Evolutionary conservation across 768 basidiomycete species (phyloP), one percentile per base, ranked within the genome.

Genomic region (Fomitopsis serialis): DNA sequence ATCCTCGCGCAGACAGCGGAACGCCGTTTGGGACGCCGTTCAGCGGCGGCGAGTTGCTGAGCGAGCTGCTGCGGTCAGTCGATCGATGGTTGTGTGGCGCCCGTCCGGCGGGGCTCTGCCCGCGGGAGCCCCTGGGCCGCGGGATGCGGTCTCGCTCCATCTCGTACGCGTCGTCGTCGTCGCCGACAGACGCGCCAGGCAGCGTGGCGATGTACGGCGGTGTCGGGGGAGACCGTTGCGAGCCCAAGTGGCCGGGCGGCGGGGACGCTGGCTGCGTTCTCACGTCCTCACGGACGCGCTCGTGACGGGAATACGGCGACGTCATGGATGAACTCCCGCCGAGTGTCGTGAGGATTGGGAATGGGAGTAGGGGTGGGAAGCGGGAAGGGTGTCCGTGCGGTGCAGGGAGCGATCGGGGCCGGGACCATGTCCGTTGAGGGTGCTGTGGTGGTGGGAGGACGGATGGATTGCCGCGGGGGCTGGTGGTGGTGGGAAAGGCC

Each of bases 171-270:
- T 49, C 60, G 10, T 61, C 61, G 2, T 63, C 62, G 52, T 69
- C 67, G 49, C 64, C 25, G 35, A 53, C 55, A 48, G 55, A 59
- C 23, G 61, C 58, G 19, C 54, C 56, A 1, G 61, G 63, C 7
- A 63, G 57, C 13, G 63, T 63, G 6, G 62, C 61, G 53, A 65
- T 65, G 21, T 60, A 54, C 6, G 63, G 65, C 7, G 62, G 64
- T 0, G 62, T 63, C 12, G 58, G 61, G 23, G 60, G 60, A 15
- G 54, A n/a, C 15, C 57, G 57, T 10, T 42, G 50, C 3, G 27
- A 35, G 22, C 54, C 54, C 7, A 55, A 40, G 17, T 58, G 60
- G 8, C 52, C 48, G 2, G 43, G 25, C 29, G 43, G 57, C 29
- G 61, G 56, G 2, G 61, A 59, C 22, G 50, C 42, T 8, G 58